Base-by-base conservation (phyloP, 768 basidiomycete species). In the Mycena floridula region DNA sequence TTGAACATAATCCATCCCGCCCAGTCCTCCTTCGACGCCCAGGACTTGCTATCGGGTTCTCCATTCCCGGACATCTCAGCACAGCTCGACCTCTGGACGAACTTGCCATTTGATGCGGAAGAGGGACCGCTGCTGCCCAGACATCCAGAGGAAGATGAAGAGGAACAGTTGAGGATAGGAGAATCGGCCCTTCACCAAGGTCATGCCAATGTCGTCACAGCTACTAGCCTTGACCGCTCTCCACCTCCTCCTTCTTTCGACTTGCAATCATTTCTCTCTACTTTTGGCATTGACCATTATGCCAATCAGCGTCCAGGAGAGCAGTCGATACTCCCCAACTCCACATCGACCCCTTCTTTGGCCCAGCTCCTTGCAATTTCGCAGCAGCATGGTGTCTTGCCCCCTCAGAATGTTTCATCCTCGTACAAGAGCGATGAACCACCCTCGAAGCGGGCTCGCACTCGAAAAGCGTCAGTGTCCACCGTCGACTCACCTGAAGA, bases 51-150 rank as follows among this genome's bases (percentile, higher is more conserved):
- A 48, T 64, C 77, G 0, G 68, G 78, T 0, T 76, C 77, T 21
- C 68, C 81, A 0, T 86, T 79, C 57, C 82, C 84, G 9, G 89
- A 91, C 64, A 71, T 90, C 44, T 71, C 73, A 16, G 81, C 86
- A 0, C 86, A 87, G 59, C 80, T 89, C 43, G 82, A 85, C 60
- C 69, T 92, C 43, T 92, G 90, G 90, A 85, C 86, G 12, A 82
- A 87, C 62, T 71, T 91, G 45, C 64, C 80, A 7, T 92, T 92
- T 58, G 81, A 89, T 47, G 79, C 78, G 0, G 86, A 89, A 55
- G 89, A 89, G 37, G 70, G 74, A 16, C 65, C 79, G n/a, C n/a
- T n/a, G n/a, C n/a, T n/a, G n/a, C n/a, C n/a, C n/a, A n/a, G n/a
- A n/a, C n/a, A n/a, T n/a, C 13, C 32, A 35, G 32, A 35, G 32